A percentile compares a stretch with the other conserved stretches of the same genome.
Evolutionary conservation across 768 basidiomycete species (phyloP).

Genomic region (Kondoa subrosea): DNA sequence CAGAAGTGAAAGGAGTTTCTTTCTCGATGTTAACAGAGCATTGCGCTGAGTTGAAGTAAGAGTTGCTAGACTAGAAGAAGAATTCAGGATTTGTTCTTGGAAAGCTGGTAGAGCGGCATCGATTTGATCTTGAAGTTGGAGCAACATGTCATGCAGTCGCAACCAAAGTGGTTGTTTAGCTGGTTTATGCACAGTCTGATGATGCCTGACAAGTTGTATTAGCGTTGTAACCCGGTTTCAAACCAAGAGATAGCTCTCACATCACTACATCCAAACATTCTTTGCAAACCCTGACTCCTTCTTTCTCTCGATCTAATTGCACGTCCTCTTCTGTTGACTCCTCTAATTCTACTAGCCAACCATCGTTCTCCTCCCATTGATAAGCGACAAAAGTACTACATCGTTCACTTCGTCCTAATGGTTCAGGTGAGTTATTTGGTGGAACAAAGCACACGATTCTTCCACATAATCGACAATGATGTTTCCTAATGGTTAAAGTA

Average conservation of each 20-base stretch:
- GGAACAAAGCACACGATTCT: slow-evolving; percentile 18
- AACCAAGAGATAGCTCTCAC: slow-evolving; percentile 39
- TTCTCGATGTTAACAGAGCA: slow-evolving; percentile 35
- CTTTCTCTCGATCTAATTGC: slow-evolving; percentile 34
- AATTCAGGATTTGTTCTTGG: slow-evolving; percentile 42
- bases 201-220: slow-evolving; percentile 33
- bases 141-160: slow-evolving; percentile 59
- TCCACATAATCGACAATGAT: slow-evolving; percentile 21
- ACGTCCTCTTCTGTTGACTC: slow-evolving; percentile 21
- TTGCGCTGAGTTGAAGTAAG: neutral
- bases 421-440: slow-evolving; percentile 4
- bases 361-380: slow-evolving; percentile 40
- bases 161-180: slow-evolving; percentile 45
- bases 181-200: slow-evolving; percentile 58
- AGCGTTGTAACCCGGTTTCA: neutral
- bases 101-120: slow-evolving; percentile 70
- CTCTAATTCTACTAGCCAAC: slow-evolving; percentile 55
- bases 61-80: neutral
- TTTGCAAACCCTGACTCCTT: slow-evolving; percentile 72
- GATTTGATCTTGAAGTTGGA: slow-evolving; percentile 70
- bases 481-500: slow-evolving; percentile 16
- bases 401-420: slow-evolving; percentile 37
- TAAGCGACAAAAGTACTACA: slow-evolving; percentile 75
- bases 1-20: slow-evolving; percentile 67
- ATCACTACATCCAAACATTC: slow-evolving; percentile 61